Evolutionary conservation across 2,329 filamentous ascomycete species (phyloP), one percentile per base, ranked within the genome.

Genomic region (Hypomyces rosellus): DNA sequence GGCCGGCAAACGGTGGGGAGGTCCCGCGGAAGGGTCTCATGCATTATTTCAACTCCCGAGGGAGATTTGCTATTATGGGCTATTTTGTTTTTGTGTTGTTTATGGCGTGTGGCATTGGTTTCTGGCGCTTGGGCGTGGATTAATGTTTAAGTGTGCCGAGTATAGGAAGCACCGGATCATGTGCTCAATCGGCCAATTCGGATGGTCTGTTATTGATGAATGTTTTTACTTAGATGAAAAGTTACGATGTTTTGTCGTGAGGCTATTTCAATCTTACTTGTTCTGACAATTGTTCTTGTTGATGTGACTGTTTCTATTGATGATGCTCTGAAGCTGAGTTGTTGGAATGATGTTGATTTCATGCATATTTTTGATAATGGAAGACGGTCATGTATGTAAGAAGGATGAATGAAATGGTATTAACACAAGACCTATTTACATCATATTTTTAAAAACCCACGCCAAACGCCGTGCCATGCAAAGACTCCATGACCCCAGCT

Each of bases 401-500:
- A 30, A 30, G 6, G 6, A 8, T 30, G 25, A 30, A 30, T 30
- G 25, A 30, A 30, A 30, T 30, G 36, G 36, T 38, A 38, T 38
- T 38, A n/a, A 16, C 16, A n/a, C 36, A 38, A 38, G 36, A 38
- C 36, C 6, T 38, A 38, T 38, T 9, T 38, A 38, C 25, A 30
- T 30, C 25, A 38, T 38, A 38, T 38, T 16, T 18, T 33, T 33
- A 15, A 20, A n/a, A 20, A 22, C 34, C 20, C 22, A 34, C 40
- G 33, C 33, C 34, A 57, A 66, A 67, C 65, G 64, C 65, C 65
- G 59, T 64, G 64, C 65, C 56, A 67, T 67, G 64, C 62, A 57
- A 57, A 49, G 18, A 51, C 36, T 33, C 34, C 25, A 36, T 30
- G n/a, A 16, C 41, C 40, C 42, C 40, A 47, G 30, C 18, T 25